Percentiles rank a stretch among this genome's conserved stretches.
phyloP scores from a whole-genome alignment of 1,284 basidiomycete genomes.

The Ganoderma meredithae region DNA sequence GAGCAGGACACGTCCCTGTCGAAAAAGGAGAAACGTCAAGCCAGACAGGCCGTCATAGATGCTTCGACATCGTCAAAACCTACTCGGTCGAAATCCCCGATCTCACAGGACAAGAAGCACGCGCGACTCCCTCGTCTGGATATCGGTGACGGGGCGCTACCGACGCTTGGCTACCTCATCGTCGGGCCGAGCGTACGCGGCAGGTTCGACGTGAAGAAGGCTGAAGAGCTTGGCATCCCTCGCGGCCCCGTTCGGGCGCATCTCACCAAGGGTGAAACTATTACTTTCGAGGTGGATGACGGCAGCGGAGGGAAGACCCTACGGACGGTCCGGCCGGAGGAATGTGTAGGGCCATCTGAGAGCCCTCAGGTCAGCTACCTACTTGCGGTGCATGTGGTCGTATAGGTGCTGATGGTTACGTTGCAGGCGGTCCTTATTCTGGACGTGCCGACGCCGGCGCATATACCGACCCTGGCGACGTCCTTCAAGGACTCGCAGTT shows the following conservation, averaged over 20 bases:
- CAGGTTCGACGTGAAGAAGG: conserved; percentile 83
- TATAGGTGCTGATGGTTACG: background rate
- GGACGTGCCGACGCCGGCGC: conserved; percentile 64
- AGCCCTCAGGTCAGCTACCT: conserved; percentile 52
- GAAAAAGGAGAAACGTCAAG: conserved; percentile 18
- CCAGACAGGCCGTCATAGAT: conserved; percentile 8
- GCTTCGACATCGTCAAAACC: background rate
- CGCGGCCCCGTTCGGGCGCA: conserved; percentile 57
- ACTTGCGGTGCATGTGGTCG: background rate
- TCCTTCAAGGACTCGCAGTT: conserved; percentile 59
- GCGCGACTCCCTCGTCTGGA: conserved; percentile 22
- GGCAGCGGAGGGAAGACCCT: conserved; percentile 47
- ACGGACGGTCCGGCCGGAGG: conserved; percentile 63
- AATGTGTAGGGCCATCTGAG: conserved; percentile 62
- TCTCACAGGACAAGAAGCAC: conserved; percentile 8
- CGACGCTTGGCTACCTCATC: conserved; percentile 62
- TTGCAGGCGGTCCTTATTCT: conserved; percentile 63
- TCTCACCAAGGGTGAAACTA: conserved; percentile 60
- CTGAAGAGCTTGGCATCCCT: conserved; percentile 71
- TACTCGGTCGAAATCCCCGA: background rate
- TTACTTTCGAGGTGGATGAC: conserved; percentile 61
- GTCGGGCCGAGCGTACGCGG: conserved; percentile 83
- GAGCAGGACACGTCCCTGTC: conserved; percentile 18
- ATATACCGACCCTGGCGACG: conserved; percentile 67
- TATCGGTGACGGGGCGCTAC: conserved; percentile 10